Conservation (phyloP, 164 flowering plant species). For the Vitis labrusca region DNA sequence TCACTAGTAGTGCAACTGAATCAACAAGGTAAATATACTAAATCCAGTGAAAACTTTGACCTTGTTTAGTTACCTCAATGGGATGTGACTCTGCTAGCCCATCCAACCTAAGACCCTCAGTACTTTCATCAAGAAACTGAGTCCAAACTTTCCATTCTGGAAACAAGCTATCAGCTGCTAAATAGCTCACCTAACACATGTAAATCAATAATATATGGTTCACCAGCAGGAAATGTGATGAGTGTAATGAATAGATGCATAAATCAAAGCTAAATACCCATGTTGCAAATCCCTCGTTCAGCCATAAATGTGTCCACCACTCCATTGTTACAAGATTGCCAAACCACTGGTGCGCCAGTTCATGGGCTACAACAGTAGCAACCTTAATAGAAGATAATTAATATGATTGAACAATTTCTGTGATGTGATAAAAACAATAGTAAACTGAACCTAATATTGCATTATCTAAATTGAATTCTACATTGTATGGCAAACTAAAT, state of each 20-base stretch:
- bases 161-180: slow-evolving; percentile 84
- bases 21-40: not conserved
- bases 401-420: not conserved
- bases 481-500: not conserved
- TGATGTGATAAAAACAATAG: not conserved
- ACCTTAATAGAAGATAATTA: slow-evolving; percentile 46
- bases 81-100: slow-evolving; percentile 96
- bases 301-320: slow-evolving; percentile 99
- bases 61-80: slow-evolving; percentile 61
- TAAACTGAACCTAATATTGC: not conserved
- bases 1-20: not conserved
- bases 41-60: not conserved
- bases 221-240: not conserved
- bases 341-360: slow-evolving; percentile 99
- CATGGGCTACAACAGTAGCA: slow-evolving; percentile 94
- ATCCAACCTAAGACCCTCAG: slow-evolving; percentile 86
- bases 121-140: slow-evolving; percentile 85
- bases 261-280: slow-evolving; percentile 58
- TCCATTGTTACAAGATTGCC: slow-evolving; percentile 99
- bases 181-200: slow-evolving; percentile 73
- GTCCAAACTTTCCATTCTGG: slow-evolving; percentile 99
- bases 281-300: slow-evolving; percentile 99
- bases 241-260: not conserved
- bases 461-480: not conserved
- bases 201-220: slow-evolving; percentile 1